phyloP scores from a whole-genome alignment of 768 basidiomycete genomes.

The Hygrocybe coccinea region DNA sequence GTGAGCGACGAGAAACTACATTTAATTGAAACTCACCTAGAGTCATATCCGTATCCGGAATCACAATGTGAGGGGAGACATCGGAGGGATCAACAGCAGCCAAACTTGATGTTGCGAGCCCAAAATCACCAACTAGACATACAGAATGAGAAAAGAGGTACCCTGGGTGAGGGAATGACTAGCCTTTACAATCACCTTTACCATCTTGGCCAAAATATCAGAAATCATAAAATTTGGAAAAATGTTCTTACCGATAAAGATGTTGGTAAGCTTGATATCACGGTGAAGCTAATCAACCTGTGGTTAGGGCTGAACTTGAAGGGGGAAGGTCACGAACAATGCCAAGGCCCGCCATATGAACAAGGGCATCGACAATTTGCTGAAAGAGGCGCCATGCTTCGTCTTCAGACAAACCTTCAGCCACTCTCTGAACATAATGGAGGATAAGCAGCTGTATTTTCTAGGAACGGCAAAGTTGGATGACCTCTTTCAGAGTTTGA shows the following conservation, averaged over 20 bases:
- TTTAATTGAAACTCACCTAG: conserved; percentile 43
- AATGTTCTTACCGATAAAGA: conserved; percentile 79
- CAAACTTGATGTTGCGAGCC: conserved; percentile 78
- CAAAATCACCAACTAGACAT: conserved; percentile 81
- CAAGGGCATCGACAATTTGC: conserved; percentile 84
- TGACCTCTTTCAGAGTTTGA: conserved; percentile 82
- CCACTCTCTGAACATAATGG: conserved; percentile 48
- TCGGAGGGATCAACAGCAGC: conserved; percentile 75
- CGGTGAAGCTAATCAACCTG: conserved; percentile 52
- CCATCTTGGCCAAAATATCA: conserved; percentile 46
- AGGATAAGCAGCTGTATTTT: background rate
- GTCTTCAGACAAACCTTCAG: conserved; percentile 75
- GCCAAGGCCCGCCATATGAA: conserved; percentile 83
- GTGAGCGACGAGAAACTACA: background rate
- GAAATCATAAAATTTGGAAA: background rate
- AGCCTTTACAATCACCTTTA: conserved; percentile 79
- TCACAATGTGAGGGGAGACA: conserved; percentile 42
- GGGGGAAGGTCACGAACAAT: conserved; percentile 49
- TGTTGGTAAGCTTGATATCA: conserved; percentile 91
- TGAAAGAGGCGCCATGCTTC: conserved; percentile 89
- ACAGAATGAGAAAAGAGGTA: background rate
- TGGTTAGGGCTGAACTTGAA: background rate
- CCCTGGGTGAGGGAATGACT: background rate
- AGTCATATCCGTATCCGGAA: conserved; percentile 66
- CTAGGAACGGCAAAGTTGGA: background rate